Conservation (phyloP, 169 alveolate species). For the Plasmodium fragile region DNA sequence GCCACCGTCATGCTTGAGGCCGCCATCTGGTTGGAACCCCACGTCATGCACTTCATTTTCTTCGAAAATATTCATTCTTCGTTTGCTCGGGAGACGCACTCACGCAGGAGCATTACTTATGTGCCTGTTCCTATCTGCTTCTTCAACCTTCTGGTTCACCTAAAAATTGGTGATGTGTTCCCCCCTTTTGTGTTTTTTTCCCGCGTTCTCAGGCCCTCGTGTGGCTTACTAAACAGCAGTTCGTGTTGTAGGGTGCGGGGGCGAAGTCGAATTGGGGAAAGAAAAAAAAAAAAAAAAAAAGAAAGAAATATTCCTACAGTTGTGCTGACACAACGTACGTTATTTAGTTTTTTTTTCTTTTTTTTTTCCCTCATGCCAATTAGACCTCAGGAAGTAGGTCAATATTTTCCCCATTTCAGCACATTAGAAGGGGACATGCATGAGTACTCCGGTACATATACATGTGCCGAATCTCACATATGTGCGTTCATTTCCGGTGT, state of each 20-base stretch:
- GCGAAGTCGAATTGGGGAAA: not conserved
- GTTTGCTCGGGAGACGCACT: not conserved
- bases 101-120: not conserved
- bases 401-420: not conserved
- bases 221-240: not conserved
- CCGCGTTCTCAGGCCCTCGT: too few species aligned
- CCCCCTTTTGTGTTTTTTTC: not conserved
- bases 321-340: not conserved
- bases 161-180: not conserved
- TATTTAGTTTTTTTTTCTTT: not conserved
- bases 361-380: not conserved
- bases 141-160: not conserved
- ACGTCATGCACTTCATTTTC: constrained; percentile 32
- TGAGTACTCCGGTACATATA: not conserved
- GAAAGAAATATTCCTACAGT: not conserved
- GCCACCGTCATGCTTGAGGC: not conserved
- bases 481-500: not conserved
- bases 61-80: constrained; percentile 39
- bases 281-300: not conserved
- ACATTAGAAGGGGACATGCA: not conserved
- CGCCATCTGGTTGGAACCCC: not conserved
- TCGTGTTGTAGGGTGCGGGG: not conserved
- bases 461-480: not conserved
- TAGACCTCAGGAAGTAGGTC: not conserved
- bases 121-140: constrained; percentile 5